Evolutionary conservation across 495 filamentous ascomycete species (phyloP).

Genomic region (Tuber microsphaerosporum): DNA sequence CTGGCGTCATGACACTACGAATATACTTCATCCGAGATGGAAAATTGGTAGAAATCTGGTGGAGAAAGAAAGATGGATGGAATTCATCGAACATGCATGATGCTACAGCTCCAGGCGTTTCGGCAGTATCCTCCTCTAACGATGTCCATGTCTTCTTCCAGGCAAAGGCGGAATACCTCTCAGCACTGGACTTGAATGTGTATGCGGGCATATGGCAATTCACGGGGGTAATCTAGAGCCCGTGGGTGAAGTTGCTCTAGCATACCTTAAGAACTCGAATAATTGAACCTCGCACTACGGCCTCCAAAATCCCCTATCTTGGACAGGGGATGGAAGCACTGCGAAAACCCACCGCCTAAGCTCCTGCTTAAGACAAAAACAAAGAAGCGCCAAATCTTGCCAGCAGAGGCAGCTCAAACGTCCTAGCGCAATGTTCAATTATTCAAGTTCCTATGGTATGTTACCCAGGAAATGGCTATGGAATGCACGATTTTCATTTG

Average conservation of each 20-base stretch:
- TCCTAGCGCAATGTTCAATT: too few species aligned
- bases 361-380: too few species aligned
- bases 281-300: too few species aligned
- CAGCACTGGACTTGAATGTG: background rate
- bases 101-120: background rate
- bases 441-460: background rate
- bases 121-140: background rate
- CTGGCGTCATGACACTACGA: background rate
- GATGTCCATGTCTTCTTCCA: background rate
- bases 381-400: too few species aligned
- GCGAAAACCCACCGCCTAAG: too few species aligned
- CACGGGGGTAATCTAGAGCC: background rate
- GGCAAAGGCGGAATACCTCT: background rate
- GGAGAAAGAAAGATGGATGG: background rate
- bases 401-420: too few species aligned
- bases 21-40: background rate
- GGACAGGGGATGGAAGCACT: too few species aligned
- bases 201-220: background rate
- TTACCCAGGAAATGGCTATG: background rate
- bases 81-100: background rate
- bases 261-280: background rate
- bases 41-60: background rate
- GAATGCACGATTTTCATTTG: background rate
- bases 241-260: background rate
- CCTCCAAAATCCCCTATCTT: too few species aligned